Conservation (phyloP, 441 rosid species). For the Euphorbia schlechtendalii region DNA sequence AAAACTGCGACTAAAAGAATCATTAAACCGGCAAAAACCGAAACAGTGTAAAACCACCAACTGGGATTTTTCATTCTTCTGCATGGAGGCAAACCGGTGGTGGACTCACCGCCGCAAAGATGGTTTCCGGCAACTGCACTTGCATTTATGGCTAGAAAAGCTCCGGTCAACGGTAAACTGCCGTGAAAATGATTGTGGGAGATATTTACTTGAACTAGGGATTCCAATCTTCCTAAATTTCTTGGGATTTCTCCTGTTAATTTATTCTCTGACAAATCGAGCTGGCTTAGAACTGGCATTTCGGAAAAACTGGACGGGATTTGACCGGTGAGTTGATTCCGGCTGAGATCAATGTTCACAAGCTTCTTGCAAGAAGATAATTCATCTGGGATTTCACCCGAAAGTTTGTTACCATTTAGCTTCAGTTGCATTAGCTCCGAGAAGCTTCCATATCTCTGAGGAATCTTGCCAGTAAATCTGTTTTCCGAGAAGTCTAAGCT, state of each 20-base stretch:
- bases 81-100: slow-evolving; percentile 51
- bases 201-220: slow-evolving; percentile 72
- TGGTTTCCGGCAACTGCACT: slow-evolving; percentile 58
- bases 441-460: slow-evolving; percentile 33
- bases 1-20: slow-evolving; percentile 29
- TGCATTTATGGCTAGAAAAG: slow-evolving; percentile 65
- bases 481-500: slow-evolving; percentile 60
- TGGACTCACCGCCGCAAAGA: slow-evolving; percentile 49
- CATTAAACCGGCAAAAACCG: slow-evolving; percentile 28
- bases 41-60: slow-evolving; percentile 47
- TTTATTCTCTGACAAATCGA: slow-evolving; percentile 63
- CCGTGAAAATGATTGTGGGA: slow-evolving; percentile 72
- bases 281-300: slow-evolving; percentile 66
- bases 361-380: slow-evolving; percentile 65
- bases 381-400: slow-evolving; percentile 56
- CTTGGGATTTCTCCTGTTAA: slow-evolving; percentile 57
- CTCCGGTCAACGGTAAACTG: slow-evolving; percentile 57
- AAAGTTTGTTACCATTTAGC: slow-evolving; percentile 47
- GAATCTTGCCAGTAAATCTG: slow-evolving; percentile 48
- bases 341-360: slow-evolving; percentile 67
- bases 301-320: slow-evolving; percentile 50
- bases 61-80: slow-evolving; percentile 25
- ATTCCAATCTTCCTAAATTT: slow-evolving; percentile 48
- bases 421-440: slow-evolving; percentile 54
- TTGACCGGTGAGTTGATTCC: slow-evolving; percentile 52